These are phyloP conservation scores for Vigna trinervia DNA, from an alignment of 306 rosid species.

Conservation along the genomic window DNA sequence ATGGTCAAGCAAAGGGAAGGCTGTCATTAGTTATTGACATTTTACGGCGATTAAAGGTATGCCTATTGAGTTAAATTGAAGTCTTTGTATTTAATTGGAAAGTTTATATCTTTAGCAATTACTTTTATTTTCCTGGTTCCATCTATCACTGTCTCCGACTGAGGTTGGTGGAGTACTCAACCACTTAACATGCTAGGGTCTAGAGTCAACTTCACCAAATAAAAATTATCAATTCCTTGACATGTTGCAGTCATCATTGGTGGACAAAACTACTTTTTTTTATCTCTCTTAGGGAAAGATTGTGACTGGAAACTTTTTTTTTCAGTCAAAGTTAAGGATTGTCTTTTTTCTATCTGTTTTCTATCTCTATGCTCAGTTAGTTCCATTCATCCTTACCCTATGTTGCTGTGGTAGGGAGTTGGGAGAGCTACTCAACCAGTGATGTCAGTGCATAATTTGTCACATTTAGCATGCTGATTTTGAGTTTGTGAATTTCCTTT, in stretches of 20 bases:
- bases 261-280: background rate
- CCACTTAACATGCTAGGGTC: background rate
- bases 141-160: slow-evolving; percentile 17
- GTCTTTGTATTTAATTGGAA: background rate
- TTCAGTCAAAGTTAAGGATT: background rate
- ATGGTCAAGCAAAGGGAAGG: slow-evolving; percentile 83
- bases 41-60: slow-evolving; percentile 91
- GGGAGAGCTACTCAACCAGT: background rate
- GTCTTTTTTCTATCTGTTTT: background rate
- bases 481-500: too few relatives aligned
- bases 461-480: background rate
- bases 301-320: background rate
- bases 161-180: slow-evolving; percentile 32
- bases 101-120: slow-evolving; percentile 32
- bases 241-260: slow-evolving; percentile 4
- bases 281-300: background rate
- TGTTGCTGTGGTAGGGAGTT: background rate
- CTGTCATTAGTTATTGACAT: slow-evolving; percentile 82
- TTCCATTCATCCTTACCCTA: background rate
- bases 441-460: background rate
- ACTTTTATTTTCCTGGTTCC: slow-evolving; percentile 32
- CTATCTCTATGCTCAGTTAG: background rate
- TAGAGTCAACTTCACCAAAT: slow-evolving; percentile 10
- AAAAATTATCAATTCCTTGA: background rate
- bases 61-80: slow-evolving; percentile 34